Evolutionary conservation across 164 flowering plant genomes (phyloP).

Genomic region (Vitis vinifera): ASM3070453v1 NC_081814.1:10010501-10011000

Average conservation of each 20-base stretch:
- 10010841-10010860: slow-evolving; percentile 14
- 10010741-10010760: not conserved
- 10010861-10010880: slow-evolving; percentile 9
- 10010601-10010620: slow-evolving; percentile 64
- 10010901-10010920: not conserved
- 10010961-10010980: too few relatives aligned
- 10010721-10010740: not conserved
- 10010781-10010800: slow-evolving; percentile 24
- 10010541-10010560: slow-evolving; percentile 58
- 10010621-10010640: slow-evolving; percentile 31
- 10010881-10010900: too few relatives aligned
- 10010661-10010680: too few relatives aligned
- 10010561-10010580: slow-evolving; percentile 51
- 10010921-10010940: too few relatives aligned
- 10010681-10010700: too few relatives aligned
- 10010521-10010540: slow-evolving; percentile 71
- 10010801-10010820: slow-evolving; percentile 1
- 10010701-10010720: not conserved
- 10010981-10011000: too few relatives aligned
- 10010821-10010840: not conserved
- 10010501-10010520: slow-evolving; percentile 73
- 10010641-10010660: not conserved
- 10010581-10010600: slow-evolving; percentile 61
- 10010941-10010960: too few relatives aligned
- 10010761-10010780: not conserved